Evolutionary conservation across 2,329 filamentous ascomycete genomes (phyloP), one percentile per base, ranked within the genome.

Genomic region (Monilinia fructigena): DNA sequence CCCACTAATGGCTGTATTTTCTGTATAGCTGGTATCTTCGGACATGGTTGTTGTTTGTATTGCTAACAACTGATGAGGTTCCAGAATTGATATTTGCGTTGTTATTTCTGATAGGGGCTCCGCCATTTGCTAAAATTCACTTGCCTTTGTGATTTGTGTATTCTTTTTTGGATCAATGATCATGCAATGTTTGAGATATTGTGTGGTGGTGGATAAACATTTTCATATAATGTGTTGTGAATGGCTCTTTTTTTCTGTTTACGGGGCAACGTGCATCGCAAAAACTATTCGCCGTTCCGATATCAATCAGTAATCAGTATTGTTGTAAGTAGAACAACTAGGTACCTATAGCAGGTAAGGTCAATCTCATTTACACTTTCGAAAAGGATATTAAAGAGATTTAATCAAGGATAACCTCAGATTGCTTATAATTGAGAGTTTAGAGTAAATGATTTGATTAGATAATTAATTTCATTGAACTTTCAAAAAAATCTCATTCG

Each of bases 21-120:
- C 68, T 2, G 70, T 73, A 66, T 68, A 71, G 52, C 63, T 67
- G 14, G 69, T 71, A 38, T 73, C 71, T 62, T 74, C 72, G 66
- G 72, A 75, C 38, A 66, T 66, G n/a, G 28, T 59, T 59, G 63
- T 61, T 47, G 38, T 72, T 68, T 61, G 67, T 68, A 35, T 68
- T 55, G 55, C 56, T 70, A 31, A 59, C 59, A 54, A 61, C 47
- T 53, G 64, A 66, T 18, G 70, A 60, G 55, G 64, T 70, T 38
- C 58, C 60, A 66, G 70, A 69, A 52, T 67, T 67, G 23, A 64
- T 56, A 48, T 55, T 40, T 47, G 59, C 60, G 45, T 47, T 52
- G 61, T 42, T 55, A 54, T 45, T 38, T 53, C 55, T 38, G 52
- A 65, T 38, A 70, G 47, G 40, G 69, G 69, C 12, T 66, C 69